phyloP scores from a whole-genome alignment of 805 yeast species.

The Kodamaea hsintzibuensis region DNA sequence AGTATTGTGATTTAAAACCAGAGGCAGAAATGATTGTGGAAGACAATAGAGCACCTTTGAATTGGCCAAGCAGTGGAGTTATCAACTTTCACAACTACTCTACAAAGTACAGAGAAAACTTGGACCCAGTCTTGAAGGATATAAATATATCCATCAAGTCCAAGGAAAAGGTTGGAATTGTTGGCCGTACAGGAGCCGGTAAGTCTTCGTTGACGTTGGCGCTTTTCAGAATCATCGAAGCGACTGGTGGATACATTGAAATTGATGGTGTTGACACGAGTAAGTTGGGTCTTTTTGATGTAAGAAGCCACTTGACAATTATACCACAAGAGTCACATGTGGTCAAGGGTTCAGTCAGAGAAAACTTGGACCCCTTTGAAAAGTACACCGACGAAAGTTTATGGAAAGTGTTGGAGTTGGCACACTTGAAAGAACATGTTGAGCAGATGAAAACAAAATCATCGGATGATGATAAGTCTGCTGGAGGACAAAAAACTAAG shows the following conservation, averaged over 20 bases:
- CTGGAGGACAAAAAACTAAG: background rate
- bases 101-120: conserved; percentile 77
- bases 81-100: conserved; percentile 70
- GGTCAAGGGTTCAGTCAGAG: conserved; percentile 81
- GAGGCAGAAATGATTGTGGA: conserved; percentile 48
- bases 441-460: conserved; percentile 48
- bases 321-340: conserved; percentile 96
- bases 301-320: conserved; percentile 75
- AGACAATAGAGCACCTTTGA: conserved; percentile 34
- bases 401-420: conserved; percentile 77
- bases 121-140: conserved; percentile 75
- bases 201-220: conserved; percentile 85
- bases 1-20: conserved; percentile 49
- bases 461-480: conserved; percentile 16
- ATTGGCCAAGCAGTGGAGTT: conserved; percentile 81
- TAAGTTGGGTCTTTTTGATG: conserved; percentile 70
- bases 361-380: conserved; percentile 80
- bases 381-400: conserved; percentile 67
- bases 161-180: conserved; percentile 88
- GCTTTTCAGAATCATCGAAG: conserved; percentile 80
- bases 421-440: conserved; percentile 74
- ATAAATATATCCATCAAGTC: conserved; percentile 65
- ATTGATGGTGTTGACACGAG: conserved; percentile 72
- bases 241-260: conserved; percentile 61
- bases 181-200: conserved; percentile 79